These are phyloP conservation scores for Aspergillus sp. DNA, from an alignment of 2,329 filamentous ascomycete genomes.

Conservation along the genomic window DNA sequence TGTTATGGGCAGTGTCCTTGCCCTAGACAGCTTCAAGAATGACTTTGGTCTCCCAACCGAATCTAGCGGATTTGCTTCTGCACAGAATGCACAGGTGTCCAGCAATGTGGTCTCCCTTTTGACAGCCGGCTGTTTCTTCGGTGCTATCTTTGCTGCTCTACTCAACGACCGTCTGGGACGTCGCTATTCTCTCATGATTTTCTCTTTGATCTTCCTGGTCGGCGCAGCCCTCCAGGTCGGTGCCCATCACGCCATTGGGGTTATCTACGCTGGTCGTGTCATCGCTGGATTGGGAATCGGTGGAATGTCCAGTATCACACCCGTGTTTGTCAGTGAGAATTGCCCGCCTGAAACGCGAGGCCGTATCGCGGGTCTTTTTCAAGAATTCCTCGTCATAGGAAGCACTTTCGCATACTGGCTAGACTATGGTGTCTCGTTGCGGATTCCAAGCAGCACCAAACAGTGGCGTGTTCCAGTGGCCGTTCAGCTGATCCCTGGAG, in stretches of 20 bases:
- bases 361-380: constrained; percentile 32
- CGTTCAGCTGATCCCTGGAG: constrained; percentile 49
- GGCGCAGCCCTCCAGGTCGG: constrained; percentile 31
- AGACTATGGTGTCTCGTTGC: constrained; percentile 47
- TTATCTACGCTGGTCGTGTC: constrained; percentile 35
- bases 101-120: constrained; percentile 35
- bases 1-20: constrained; percentile 38
- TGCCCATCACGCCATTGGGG: constrained; percentile 23
- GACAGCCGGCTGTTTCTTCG: constrained; percentile 36
- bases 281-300: constrained; percentile 33
- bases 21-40: constrained; percentile 35
- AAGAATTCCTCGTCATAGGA: constrained; percentile 34
- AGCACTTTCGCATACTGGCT: constrained; percentile 51
- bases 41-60: constrained; percentile 35
- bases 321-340: constrained; percentile 34
- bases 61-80: constrained; percentile 25
- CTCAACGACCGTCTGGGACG: constrained; percentile 33
- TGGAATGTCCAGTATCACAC: constrained; percentile 35
- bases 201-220: constrained; percentile 27
- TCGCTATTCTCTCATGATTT: constrained; percentile 31
- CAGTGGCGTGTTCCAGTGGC: constrained; percentile 53
- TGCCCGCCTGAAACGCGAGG: constrained; percentile 27
- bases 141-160: constrained; percentile 30
- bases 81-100: constrained; percentile 31
- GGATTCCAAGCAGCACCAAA: constrained; percentile 40